Evolutionary conservation across 2,329 filamentous ascomycete species (phyloP).

Genomic region (Alternaria rosae): DNA sequence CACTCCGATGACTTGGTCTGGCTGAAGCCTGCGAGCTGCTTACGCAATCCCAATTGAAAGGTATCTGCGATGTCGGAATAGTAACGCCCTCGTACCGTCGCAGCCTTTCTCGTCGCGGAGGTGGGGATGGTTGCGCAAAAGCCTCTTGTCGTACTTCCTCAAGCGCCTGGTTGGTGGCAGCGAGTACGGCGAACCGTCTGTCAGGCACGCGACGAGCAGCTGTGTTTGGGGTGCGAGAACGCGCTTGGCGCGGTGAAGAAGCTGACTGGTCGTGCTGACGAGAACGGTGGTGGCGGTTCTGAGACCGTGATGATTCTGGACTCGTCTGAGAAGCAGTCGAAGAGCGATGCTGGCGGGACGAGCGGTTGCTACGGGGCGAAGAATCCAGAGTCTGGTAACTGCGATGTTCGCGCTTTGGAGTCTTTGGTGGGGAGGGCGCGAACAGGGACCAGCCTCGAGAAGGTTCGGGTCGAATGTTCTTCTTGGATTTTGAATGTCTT

Average conservation of each 20-base stretch:
- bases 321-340: conserved; percentile 13
- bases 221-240: conserved; percentile 45
- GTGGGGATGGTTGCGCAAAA: conserved; percentile 45
- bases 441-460: conserved; percentile 42
- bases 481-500: conserved; percentile 42
- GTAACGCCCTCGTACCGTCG: conserved; percentile 42
- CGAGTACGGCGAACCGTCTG: conserved; percentile 48
- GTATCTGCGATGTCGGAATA: conserved; percentile 41
- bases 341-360: conserved; percentile 34
- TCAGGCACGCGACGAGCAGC: conserved; percentile 45
- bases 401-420: conserved; percentile 29
- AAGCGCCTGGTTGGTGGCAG: conserved; percentile 47
- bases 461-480: conserved; percentile 31
- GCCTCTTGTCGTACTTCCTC: conserved; percentile 47
- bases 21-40: conserved; percentile 45
- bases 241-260: conserved; percentile 32
- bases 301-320: conserved; percentile 30
- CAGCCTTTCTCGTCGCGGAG: conserved; percentile 41
- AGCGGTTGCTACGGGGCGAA: conserved; percentile 40
- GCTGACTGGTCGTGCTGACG: conserved; percentile 38
- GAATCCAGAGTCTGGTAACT: conserved; percentile 40
- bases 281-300: conserved; percentile 36
- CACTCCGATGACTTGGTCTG: conserved; percentile 12
- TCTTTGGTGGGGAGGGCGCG: conserved; percentile 41
- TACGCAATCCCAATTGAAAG: conserved; percentile 49